Evolutionary conservation across 305 asterid species (phyloP).

Genomic region (Solanum hybrid): DNA sequence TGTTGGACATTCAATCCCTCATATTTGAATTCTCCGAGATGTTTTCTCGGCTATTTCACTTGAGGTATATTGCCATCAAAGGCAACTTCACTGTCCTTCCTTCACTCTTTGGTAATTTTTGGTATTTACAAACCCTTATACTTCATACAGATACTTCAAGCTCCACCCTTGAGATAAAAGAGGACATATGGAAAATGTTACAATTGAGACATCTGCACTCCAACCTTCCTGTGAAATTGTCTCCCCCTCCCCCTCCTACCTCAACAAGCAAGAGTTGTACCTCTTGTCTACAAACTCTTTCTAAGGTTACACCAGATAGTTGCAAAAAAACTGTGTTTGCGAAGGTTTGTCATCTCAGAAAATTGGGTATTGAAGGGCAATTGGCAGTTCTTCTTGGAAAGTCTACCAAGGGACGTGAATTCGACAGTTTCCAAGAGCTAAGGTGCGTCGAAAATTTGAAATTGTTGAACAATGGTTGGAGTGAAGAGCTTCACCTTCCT

Average conservation of each 20-base stretch:
- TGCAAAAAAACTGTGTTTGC: no score
- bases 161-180: slow-evolving; percentile 28
- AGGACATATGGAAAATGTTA: slow-evolving; percentile 22
- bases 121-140: slow-evolving; percentile 55
- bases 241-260: background rate
- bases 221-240: no score
- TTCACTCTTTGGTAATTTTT: slow-evolving; percentile 29
- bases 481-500: slow-evolving; percentile 20
- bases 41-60: no score
- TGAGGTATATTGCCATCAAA: no score
- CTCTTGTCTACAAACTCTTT: no score
- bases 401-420: background rate
- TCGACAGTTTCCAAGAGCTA: background rate
- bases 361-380: no score
- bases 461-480: slow-evolving; percentile 29
- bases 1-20: background rate
- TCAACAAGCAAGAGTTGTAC: background rate
- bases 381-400: background rate
- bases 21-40: no score
- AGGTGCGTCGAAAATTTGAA: slow-evolving; percentile 13
- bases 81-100: slow-evolving; percentile 16
- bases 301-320: no score
- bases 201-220: background rate
- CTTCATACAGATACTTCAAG: slow-evolving; percentile 23
- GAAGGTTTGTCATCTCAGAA: no score